Conservation (phyloP, 225 moss, liverwort and hornwort genomes). For the Bryum argenteum region DNA sequence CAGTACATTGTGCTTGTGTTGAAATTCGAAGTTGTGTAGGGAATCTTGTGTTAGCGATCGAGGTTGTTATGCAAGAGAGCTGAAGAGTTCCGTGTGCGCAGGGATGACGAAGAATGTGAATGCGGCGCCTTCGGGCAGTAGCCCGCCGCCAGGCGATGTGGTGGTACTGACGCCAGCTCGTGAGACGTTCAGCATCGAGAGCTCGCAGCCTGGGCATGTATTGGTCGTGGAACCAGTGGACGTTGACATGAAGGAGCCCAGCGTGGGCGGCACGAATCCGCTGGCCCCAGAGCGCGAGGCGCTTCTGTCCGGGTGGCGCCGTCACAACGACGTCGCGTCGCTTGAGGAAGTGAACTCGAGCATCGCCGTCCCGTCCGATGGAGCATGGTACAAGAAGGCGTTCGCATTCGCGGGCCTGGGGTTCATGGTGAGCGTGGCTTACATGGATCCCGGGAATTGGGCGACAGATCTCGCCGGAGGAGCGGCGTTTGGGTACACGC, state of each 20-base stretch:
- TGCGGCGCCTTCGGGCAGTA: constrained; percentile 14
- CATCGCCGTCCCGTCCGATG: constrained; percentile 45
- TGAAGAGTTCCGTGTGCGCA: too few relatives aligned
- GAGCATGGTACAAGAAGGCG: constrained; percentile 84
- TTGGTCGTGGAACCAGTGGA: constrained; percentile 27
- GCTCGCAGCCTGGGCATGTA: constrained; percentile 33
- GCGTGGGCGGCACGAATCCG: not conserved
- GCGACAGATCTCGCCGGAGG: constrained; percentile 85
- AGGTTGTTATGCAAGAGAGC: too few relatives aligned
- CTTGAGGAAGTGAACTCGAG: constrained; percentile 68
- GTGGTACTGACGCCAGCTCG: constrained; percentile 38
- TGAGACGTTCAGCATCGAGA: constrained; percentile 45
- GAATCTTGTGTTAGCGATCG: not conserved
- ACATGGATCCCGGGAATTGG: constrained; percentile 98
- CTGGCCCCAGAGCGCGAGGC: constrained; percentile 31
- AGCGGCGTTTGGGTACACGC: constrained; percentile 75
- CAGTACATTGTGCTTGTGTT: not conserved
- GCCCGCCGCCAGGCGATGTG: constrained; percentile 37
- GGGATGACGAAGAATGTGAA: constrained; percentile 51
- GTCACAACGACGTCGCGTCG: constrained; percentile 46
- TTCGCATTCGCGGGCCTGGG: constrained; percentile 76
- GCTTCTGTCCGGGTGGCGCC: constrained; percentile 48
- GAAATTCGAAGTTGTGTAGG: not conserved
- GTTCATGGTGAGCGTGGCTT: constrained; percentile 86
- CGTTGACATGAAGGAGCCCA: constrained; percentile 15